A percentile compares a stretch with the other conserved stretches of the same genome.
These are phyloP conservation scores for Didymellaceae sp. DNA, from an alignment of 2,329 filamentous ascomycete species.

Conservation along the genomic window DNA sequence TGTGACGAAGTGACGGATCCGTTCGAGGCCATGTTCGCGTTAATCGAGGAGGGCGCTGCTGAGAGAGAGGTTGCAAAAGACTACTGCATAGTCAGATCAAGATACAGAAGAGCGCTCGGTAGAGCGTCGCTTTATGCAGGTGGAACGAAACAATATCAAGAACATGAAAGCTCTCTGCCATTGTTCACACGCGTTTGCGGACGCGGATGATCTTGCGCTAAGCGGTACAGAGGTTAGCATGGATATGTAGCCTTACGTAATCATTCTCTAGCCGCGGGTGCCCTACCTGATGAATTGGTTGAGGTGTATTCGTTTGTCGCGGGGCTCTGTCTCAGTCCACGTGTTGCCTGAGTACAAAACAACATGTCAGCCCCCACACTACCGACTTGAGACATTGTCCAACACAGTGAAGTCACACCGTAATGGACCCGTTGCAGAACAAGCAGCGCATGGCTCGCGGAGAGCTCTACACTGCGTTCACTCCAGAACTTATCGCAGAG, in stretches of 20 bases:
- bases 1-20: conserved; percentile 29
- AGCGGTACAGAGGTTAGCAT: background rate
- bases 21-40: conserved; percentile 33
- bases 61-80: conserved; percentile 6
- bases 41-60: background rate
- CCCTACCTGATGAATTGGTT: too few species aligned
- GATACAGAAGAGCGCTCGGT: background rate
- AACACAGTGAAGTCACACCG: background rate
- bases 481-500: conserved; percentile 69
- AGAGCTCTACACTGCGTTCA: conserved; percentile 77
- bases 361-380: too few species aligned
- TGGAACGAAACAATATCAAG: conserved; percentile 9
- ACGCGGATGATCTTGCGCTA: conserved; percentile 2
- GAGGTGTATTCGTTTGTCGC: too few species aligned
- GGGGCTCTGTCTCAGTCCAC: too few species aligned
- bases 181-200: conserved; percentile 8
- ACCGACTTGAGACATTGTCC: background rate
- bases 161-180: conserved; percentile 8
- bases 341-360: too few species aligned
- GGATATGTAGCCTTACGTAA: background rate
- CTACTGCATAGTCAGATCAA: conserved; percentile 17
- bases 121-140: background rate
- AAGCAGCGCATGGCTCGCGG: conserved; percentile 64
- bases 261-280: background rate
- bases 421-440: conserved; percentile 44